Conservation (phyloP, 2,329 filamentous ascomycete genomes). For the Epichloe coenophiala region DNA sequence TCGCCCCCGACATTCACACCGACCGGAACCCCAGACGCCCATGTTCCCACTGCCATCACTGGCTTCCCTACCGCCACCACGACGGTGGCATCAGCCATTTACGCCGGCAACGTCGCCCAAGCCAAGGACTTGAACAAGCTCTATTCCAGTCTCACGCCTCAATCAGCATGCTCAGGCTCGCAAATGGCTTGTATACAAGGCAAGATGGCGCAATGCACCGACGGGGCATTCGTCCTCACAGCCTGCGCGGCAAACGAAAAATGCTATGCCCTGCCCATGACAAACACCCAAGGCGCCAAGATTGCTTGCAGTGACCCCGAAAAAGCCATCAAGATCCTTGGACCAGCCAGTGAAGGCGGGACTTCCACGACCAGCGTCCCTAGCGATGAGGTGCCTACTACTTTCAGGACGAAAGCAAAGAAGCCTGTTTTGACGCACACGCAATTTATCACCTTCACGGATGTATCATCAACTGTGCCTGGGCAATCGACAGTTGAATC, state of each 20-base stretch:
- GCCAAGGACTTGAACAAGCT: constrained; percentile 33
- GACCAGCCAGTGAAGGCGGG: constrained; percentile 9
- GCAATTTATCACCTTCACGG: neutral
- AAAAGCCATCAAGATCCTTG: constrained; percentile 30
- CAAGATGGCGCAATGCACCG: constrained; percentile 32
- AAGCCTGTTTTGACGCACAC: neutral
- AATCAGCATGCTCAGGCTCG: constrained; percentile 30
- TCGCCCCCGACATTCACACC: constrained; percentile 8
- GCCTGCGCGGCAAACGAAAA: constrained; percentile 21
- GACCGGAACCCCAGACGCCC: constrained; percentile 23
- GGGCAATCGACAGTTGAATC: neutral
- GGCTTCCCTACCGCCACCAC: constrained; percentile 23
- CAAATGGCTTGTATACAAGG: constrained; percentile 41
- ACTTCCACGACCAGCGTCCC: constrained; percentile 1
- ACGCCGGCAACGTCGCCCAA: constrained; percentile 30
- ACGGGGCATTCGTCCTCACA: constrained; percentile 28
- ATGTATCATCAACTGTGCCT: neutral
- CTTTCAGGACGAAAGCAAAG: neutral
- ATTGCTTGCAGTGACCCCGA: constrained; percentile 32
- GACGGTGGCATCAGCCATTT: constrained; percentile 26
- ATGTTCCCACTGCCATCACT: constrained; percentile 28
- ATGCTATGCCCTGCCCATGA: constrained; percentile 44
- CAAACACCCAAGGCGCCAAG: constrained; percentile 30
- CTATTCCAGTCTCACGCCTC: constrained; percentile 29
- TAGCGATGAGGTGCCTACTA: neutral